Conservation (phyloP, 208 protist species). For the Leptomonas pyrrhocoris region DNA sequence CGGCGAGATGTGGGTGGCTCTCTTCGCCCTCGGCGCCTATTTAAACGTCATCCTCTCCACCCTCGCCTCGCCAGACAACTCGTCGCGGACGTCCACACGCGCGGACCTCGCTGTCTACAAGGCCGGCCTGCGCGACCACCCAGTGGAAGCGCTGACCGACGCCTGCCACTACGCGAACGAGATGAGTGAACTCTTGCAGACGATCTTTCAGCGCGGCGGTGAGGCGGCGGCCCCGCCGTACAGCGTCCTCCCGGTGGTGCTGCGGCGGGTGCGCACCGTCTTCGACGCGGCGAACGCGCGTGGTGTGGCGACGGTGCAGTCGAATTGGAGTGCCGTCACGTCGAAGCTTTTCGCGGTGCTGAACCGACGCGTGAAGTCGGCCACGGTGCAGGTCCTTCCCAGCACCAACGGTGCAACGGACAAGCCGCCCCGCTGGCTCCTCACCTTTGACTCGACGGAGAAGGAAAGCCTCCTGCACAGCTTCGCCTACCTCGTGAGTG, state of each 20-base stretch:
- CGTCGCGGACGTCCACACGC: not conserved
- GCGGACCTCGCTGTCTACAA: conserved; percentile 36
- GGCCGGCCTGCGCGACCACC: conserved; percentile 31
- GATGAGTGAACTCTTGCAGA: conserved; percentile 41
- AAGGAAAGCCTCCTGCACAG: conserved; percentile 44
- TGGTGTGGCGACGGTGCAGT: conserved; percentile 45
- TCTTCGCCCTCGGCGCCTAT: conserved; percentile 67
- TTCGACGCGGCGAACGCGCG: conserved; percentile 62
- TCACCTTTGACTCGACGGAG: conserved; percentile 27
- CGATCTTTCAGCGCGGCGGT: conserved; percentile 31
- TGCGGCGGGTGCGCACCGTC: conserved; percentile 58
- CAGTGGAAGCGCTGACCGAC: conserved; percentile 41
- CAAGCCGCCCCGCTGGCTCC: conserved; percentile 15
- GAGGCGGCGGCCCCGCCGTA: conserved; percentile 43
- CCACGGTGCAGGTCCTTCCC: conserved; percentile 10
- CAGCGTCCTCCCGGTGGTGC: conserved; percentile 59
- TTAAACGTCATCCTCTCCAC: conserved; percentile 58
- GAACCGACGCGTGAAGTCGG: conserved; percentile 49
- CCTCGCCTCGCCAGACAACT: not conserved
- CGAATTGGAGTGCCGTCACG: conserved; percentile 49
- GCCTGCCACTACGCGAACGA: conserved; percentile 60
- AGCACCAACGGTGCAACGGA: not conserved
- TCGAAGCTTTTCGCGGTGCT: conserved; percentile 58
- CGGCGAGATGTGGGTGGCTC: conserved; percentile 64
- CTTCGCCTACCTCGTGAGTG: conserved; percentile 60